Percentiles rank a stretch among this genome's conserved stretches.
Conservation (phyloP, 1,284 basidiomycete genomes). For the Puccinia polysora region DNA sequence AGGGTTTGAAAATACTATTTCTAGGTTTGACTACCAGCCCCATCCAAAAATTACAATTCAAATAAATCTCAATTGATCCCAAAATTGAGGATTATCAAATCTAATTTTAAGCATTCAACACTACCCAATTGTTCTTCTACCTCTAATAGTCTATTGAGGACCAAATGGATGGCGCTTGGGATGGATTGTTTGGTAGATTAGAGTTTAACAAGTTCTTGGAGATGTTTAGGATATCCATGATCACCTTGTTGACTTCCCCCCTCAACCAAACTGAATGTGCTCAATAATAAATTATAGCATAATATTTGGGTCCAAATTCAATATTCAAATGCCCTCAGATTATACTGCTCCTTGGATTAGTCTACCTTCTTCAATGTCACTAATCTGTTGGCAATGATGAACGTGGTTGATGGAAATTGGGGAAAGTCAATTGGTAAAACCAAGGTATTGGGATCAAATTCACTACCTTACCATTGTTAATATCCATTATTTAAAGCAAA, state of each 20-base stretch:
- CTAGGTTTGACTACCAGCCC: slow-evolving; percentile 20
- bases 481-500: no score
- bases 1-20: neutral
- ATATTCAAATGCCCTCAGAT: slow-evolving; percentile 27
- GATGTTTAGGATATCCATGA: neutral
- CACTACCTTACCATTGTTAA: no score
- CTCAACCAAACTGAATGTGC: no score
- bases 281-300: neutral
- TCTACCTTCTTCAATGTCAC: slow-evolving; percentile 28
- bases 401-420: neutral
- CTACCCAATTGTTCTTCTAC: neutral
- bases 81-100: neutral
- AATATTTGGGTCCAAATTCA: neutral
- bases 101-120: neutral
- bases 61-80: slow-evolving; percentile 5
- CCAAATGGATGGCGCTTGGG: neutral
- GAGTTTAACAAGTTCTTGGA: slow-evolving; percentile 4
- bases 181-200: neutral
- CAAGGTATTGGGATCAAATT: slow-evolving; percentile 9
- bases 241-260: no score
- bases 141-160: neutral
- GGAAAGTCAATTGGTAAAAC: slow-evolving; percentile 19
- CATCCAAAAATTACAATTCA: slow-evolving; percentile 9
- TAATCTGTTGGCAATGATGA: slow-evolving; percentile 36
- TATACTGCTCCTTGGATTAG: slow-evolving; percentile 25